Conservation (phyloP, 1,284 basidiomycete genomes). For the Lentinus polychrous region DNA sequence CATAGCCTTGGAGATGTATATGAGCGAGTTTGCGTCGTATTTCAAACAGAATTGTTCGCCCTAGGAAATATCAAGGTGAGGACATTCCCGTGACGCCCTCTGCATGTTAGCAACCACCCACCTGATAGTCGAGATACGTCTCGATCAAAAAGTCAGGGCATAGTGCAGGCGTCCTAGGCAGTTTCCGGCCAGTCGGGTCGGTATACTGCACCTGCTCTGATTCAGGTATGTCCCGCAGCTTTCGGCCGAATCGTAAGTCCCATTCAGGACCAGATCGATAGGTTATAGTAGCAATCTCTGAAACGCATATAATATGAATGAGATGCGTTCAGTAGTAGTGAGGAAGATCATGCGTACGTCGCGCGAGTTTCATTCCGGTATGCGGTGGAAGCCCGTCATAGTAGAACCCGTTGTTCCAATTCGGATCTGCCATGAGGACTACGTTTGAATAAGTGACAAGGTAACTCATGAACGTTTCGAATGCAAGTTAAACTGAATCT, state of each 20-base stretch:
- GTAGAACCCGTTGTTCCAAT: conserved; percentile 99
- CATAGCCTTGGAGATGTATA: conserved; percentile 99
- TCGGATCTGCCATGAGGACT: conserved; percentile 99
- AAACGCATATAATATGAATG: conserved; percentile 2
- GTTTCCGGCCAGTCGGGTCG: conserved; percentile 12
- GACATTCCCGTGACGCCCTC: neutral
- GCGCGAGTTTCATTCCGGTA: conserved; percentile 96
- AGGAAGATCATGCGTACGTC: conserved; percentile 54
- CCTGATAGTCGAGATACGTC: conserved; percentile 97
- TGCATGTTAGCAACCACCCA: conserved; percentile 17
- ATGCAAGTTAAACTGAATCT: neutral
- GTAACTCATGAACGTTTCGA: conserved; percentile 8
- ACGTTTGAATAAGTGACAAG: conserved; percentile 4
- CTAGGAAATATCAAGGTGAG: conserved; percentile 25
- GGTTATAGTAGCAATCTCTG: conserved; percentile 98
- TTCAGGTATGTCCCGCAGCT: conserved; percentile 41
- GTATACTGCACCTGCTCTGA: conserved; percentile 14
- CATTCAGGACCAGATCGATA: conserved; percentile 99
- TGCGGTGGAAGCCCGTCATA: conserved; percentile 94
- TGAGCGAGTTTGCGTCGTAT: conserved; percentile 98
- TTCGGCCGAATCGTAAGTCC: conserved; percentile 93
- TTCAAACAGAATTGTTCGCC: conserved; percentile 97
- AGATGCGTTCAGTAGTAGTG: neutral
- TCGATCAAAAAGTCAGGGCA: conserved; percentile 99
- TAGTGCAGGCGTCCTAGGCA: conserved; percentile 59